Conservation (phyloP, 108 stramenopile species). For the Fragilariopsis cylindrus region DNA sequence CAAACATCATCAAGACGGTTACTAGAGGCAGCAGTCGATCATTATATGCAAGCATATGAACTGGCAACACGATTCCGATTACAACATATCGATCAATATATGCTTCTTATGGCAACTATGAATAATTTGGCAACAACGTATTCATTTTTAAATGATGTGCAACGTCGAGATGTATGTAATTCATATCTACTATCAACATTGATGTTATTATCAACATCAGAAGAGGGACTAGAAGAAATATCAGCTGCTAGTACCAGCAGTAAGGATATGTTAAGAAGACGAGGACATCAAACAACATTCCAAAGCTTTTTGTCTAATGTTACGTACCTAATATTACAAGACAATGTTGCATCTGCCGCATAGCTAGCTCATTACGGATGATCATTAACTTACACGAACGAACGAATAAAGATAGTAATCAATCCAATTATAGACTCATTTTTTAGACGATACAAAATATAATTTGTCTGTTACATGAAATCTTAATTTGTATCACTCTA, state of each 20-base stretch:
- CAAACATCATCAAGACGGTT: constrained; percentile 11
- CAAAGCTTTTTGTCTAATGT: constrained; percentile 12
- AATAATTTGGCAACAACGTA: constrained; percentile 11
- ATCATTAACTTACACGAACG: neutral
- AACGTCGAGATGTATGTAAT: neutral
- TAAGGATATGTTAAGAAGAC: constrained; percentile 1
- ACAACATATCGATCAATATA: constrained; percentile 17
- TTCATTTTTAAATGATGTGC: constrained; percentile 1
- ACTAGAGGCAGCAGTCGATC: constrained; percentile 15
- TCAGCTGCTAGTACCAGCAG: neutral
- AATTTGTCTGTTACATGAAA: too few relatives aligned
- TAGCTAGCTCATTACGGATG: neutral
- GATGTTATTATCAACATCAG: constrained; percentile 11
- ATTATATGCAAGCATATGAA: constrained; percentile 18
- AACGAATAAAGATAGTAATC: neutral
- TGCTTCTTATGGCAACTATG: constrained; percentile 6
- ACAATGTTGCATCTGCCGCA: constrained; percentile 10
- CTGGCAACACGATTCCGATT: constrained; percentile 8
- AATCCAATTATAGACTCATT: neutral
- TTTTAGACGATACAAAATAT: neutral
- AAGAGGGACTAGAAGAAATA: constrained; percentile 14
- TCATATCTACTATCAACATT: constrained; percentile 4
- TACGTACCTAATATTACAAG: constrained; percentile 7
- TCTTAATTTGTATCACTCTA: too few relatives aligned
- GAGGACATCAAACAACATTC: constrained; percentile 3